These are phyloP conservation scores for Eustoma russellianum DNA, from an alignment of 257 asterid genomes.

Conservation along the genomic window DNA sequence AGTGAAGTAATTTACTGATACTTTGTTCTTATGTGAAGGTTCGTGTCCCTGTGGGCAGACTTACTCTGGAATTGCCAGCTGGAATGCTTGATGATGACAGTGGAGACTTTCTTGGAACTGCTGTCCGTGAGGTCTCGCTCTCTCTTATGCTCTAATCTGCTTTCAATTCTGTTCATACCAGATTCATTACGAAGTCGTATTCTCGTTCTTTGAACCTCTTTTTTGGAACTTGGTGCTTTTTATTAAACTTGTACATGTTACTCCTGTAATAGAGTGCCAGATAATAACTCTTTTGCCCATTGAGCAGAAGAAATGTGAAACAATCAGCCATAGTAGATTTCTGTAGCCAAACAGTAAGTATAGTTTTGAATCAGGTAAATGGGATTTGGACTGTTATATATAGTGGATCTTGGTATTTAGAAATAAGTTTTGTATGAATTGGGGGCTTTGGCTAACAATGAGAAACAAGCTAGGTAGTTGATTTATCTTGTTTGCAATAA, in stretches of 20 bases:
- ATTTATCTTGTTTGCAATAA: too few relatives aligned
- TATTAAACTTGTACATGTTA: background rate
- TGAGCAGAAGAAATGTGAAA: too few relatives aligned
- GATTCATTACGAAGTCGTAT: background rate
- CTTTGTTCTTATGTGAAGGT: conserved; percentile 33
- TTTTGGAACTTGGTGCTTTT: background rate
- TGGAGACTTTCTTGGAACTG: conserved; percentile 89
- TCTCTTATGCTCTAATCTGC: conserved; percentile 11
- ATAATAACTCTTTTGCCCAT: too few relatives aligned
- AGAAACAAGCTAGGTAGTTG: too few relatives aligned
- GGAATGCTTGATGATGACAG: conserved; percentile 92
- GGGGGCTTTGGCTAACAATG: too few relatives aligned
- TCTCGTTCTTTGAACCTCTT: background rate
- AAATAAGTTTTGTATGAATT: too few relatives aligned
- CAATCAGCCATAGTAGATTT: too few relatives aligned
- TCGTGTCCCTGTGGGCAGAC: conserved; percentile 95
- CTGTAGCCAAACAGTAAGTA: too few relatives aligned
- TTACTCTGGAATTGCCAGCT: conserved; percentile 84
- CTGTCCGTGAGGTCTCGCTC: conserved; percentile 79
- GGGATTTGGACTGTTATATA: too few relatives aligned
- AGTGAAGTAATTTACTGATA: conserved; percentile 4
- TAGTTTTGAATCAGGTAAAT: too few relatives aligned
- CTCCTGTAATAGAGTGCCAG: too few relatives aligned
- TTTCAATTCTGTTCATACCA: background rate
- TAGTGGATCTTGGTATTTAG: too few relatives aligned